These are phyloP conservation scores for Salvia sclarea DNA, from an alignment of 305 asterid genomes.

Conservation along the genomic window DNA sequence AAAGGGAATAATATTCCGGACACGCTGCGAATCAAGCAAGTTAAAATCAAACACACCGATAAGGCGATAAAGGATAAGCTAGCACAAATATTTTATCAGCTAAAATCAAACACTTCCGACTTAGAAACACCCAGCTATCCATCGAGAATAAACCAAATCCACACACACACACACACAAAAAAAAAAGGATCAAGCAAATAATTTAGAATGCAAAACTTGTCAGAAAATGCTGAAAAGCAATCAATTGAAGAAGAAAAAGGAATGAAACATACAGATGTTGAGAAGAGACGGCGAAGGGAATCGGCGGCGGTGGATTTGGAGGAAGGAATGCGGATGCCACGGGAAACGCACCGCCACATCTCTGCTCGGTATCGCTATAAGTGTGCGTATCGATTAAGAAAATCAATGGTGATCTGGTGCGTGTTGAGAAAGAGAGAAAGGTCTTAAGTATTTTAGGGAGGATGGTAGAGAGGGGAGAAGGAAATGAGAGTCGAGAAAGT, in stretches of 20 bases:
- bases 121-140: conserved; percentile 8
- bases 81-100: background rate
- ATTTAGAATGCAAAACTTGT: background rate
- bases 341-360: conserved; percentile 97
- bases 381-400: conserved; percentile 21
- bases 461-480: too few species aligned
- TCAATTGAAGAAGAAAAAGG: background rate
- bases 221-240: conserved; percentile 5
- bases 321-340: conserved; percentile 67
- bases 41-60: conserved; percentile 1
- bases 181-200: background rate
- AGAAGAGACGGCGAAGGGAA: conserved; percentile 59
- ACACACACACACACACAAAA: background rate
- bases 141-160: conserved; percentile 26
- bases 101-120: background rate
- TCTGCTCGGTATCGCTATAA: conserved; percentile 27
- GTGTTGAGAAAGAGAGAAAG: background rate
- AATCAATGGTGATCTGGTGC: conserved; percentile 23
- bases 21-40: conserved; percentile 1
- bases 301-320: conserved; percentile 53
- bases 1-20: conserved; percentile 12
- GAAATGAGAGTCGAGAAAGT: background rate
- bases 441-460: too few species aligned
- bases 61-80: background rate
- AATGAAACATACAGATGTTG: conserved; percentile 47